phyloP scores from a whole-genome alignment of 371 early-diverging fungal species.

The Phascolomyces articulosus region DNA sequence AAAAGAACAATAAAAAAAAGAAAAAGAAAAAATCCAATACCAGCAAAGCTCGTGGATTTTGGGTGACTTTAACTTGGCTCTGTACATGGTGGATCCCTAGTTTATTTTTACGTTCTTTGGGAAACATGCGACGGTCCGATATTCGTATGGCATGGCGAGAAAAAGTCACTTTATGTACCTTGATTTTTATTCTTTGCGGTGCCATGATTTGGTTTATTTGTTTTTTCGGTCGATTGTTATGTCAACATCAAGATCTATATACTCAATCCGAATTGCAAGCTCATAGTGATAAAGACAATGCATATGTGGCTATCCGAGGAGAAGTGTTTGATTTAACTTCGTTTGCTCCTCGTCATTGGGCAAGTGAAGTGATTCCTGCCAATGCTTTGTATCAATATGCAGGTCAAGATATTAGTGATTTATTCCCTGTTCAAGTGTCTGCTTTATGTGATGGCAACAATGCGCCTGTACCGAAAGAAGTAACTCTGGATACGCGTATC shows the following conservation, averaged over 20 bases:
- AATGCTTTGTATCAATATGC: constrained; percentile 59
- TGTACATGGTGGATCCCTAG: constrained; percentile 86
- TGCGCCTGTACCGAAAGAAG: constrained; percentile 36
- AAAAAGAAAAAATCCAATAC: constrained; percentile 24
- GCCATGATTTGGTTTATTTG: constrained; percentile 86
- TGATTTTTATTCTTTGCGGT: constrained; percentile 77
- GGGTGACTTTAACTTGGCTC: constrained; percentile 79
- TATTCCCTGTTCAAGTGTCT: constrained; percentile 80
- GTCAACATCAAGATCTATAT: constrained; percentile 81
- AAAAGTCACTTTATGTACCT: constrained; percentile 83
- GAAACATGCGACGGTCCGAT: constrained; percentile 73
- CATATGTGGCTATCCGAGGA: constrained; percentile 70
- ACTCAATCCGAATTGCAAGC: constrained; percentile 54
- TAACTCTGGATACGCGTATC: constrained; percentile 40
- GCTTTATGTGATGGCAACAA: constrained; percentile 48
- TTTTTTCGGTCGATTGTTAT: constrained; percentile 81
- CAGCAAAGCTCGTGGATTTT: constrained; percentile 55
- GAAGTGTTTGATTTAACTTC: constrained; percentile 74
- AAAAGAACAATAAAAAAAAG: background rate
- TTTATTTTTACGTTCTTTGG: constrained; percentile 45
- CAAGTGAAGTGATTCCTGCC: constrained; percentile 48
- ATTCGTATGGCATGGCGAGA: constrained; percentile 93
- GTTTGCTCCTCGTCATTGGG: constrained; percentile 65
- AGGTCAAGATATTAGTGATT: constrained; percentile 68
- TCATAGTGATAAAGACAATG: constrained; percentile 43